A percentile compares a stretch with the other conserved stretches of the same genome.
These are phyloP conservation scores for Colletotrichum magnum DNA, from an alignment of 2,329 filamentous ascomycete genomes.

Conservation along the genomic window DNA sequence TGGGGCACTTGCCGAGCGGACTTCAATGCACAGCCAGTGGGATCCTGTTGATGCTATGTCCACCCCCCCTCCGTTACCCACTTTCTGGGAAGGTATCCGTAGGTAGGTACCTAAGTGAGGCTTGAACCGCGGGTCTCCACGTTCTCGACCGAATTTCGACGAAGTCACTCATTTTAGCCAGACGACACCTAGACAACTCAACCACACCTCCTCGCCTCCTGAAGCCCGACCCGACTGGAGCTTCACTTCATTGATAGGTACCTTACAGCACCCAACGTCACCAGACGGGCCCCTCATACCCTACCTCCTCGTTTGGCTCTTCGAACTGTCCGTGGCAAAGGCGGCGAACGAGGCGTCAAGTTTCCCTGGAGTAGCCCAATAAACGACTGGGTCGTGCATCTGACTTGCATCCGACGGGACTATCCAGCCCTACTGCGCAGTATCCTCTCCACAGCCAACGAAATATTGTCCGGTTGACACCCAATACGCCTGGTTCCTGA, in stretches of 20 bases:
- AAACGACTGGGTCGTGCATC: conserved; percentile 36
- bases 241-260: neutral
- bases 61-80: conserved; percentile 39
- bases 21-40: neutral
- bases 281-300: neutral
- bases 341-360: neutral
- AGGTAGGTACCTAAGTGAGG: conserved; percentile 20
- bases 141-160: conserved; percentile 33
- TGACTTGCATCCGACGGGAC: conserved; percentile 38
- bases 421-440: conserved; percentile 36
- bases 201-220: conserved; percentile 27
- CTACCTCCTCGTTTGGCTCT: too few species aligned
- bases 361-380: conserved; percentile 24
- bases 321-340: conserved; percentile 3
- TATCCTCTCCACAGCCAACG: conserved; percentile 21
- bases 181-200: conserved; percentile 19
- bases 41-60: neutral
- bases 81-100: conserved; percentile 16
- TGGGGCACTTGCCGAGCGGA: conserved; percentile 4
- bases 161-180: conserved; percentile 22
- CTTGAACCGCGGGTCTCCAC: conserved; percentile 27
- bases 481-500: conserved; percentile 25
- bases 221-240: conserved; percentile 20
- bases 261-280: conserved; percentile 23
- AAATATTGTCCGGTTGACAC: conserved; percentile 34